phyloP scores from a whole-genome alignment of 2,329 filamentous ascomycete species.

The Stemphylium lycopersici region DNA sequence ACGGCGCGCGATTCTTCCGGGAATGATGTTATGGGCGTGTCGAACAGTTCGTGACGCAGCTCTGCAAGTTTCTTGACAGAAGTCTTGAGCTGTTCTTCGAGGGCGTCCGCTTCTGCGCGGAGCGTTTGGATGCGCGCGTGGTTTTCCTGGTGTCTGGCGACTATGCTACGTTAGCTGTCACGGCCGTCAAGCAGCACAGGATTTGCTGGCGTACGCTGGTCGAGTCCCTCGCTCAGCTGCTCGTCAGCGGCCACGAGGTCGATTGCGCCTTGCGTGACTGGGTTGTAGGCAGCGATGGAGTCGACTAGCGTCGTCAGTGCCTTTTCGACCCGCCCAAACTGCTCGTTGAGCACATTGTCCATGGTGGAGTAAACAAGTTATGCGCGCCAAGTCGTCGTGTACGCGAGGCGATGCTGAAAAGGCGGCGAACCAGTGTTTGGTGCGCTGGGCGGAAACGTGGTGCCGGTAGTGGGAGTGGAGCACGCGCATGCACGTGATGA shows the following conservation, averaged over 20 bases:
- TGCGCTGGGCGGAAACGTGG: not conserved
- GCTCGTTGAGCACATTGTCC: conserved; percentile 51
- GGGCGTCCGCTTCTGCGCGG: conserved; percentile 66
- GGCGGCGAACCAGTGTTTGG: conserved; percentile 6
- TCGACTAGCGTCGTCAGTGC: conserved; percentile 72
- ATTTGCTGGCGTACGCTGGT: conserved; percentile 59
- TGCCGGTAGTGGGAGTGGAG: conserved; percentile 10
- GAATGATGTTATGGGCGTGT: conserved; percentile 46
- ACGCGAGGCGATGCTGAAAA: conserved; percentile 3
- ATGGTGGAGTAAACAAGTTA: conserved; percentile 33
- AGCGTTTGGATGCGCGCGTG: conserved; percentile 71
- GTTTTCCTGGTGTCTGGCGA: conserved; percentile 78
- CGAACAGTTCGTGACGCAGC: conserved; percentile 74
- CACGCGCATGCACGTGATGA: conserved; percentile 14
- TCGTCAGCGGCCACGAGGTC: conserved; percentile 75
- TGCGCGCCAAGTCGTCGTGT: not conserved
- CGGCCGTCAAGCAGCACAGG: not conserved
- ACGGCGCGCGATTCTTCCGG: conserved; percentile 57
- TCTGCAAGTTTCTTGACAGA: conserved; percentile 72
- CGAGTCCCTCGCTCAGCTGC: conserved; percentile 69
- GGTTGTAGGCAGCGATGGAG: conserved; percentile 82
- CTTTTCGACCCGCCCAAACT: conserved; percentile 55
- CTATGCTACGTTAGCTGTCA: conserved; percentile 49
- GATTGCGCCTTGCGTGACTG: conserved; percentile 68
- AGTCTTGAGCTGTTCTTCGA: conserved; percentile 75